Evolutionary conservation across 495 filamentous ascomycete species (phyloP), one percentile per base, ranked within the genome.

Genomic region (Staphylotrichum longicolle): DNA sequence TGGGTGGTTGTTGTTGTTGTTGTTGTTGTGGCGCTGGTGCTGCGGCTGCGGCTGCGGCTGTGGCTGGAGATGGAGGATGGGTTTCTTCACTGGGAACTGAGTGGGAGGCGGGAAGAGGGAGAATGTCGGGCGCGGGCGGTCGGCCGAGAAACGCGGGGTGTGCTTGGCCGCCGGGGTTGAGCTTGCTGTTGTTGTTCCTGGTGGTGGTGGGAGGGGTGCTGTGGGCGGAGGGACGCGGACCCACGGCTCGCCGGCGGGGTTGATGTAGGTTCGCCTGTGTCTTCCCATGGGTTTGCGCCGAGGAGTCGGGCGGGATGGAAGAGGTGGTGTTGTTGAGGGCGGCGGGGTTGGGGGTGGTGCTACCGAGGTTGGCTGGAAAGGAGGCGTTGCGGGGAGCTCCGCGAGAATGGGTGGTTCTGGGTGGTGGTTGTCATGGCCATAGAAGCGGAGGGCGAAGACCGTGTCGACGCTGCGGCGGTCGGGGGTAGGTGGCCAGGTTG

Each of bases 191-290:
- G 20, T 27, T 27, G 10, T n/a, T n/a, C n/a, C n/a, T n/a, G 64
- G 64, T 4, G 55, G 54, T 6, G 40, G 3, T 9, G 64, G 64
- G 3, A 59, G 42, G 5, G 64, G 59, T 11, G 12, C n/a, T 3
- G 49, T n/a, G 4, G 64, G 64, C 1, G 59, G 60, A 8, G 64
- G 65, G 9, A 64, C 63, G 32, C 46, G 49, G 15, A 61, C 58
- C 63, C 63, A 64, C 7, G 63, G 65, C 30, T 63, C 61, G 30
- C 65, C 65, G 30, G 65, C 61, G 5, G 61, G 65, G 52, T 63
- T 67, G 14, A 64, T 41, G 49, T 67, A 67, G 15, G 32, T 20
- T 40, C 40, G 20, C 20, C 20, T 49, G 37, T 53, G 12, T 7
- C 39, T 5, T 48, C n/a, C 27, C 20, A 27, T 27, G 20, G 20